A percentile compares a stretch with the other conserved stretches of the same genome.
Evolutionary conservation across 1,284 basidiomycete species (phyloP).

Genomic region (Moniliella sp.): DNA sequence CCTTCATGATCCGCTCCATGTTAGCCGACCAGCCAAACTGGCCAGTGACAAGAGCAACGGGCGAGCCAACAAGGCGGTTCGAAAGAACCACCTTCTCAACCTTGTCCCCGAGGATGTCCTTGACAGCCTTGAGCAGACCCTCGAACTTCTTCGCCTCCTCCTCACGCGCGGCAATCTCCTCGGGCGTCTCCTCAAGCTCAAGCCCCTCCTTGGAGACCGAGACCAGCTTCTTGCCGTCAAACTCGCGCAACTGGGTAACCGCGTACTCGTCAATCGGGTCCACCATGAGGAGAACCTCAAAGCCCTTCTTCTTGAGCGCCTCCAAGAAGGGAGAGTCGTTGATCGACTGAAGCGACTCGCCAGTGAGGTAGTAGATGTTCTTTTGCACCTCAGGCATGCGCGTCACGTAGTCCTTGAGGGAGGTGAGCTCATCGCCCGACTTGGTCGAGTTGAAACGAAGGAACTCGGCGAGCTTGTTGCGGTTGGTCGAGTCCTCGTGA

Average conservation of each 20-base stretch:
- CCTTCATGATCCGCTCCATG: conserved; percentile 99
- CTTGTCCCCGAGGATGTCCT: conserved; percentile 95
- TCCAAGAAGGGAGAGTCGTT: conserved; percentile 96
- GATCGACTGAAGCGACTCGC: conserved; percentile 77
- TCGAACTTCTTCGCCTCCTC: conserved; percentile 63
- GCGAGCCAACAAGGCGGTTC: conserved; percentile 46
- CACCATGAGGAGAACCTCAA: conserved; percentile 81
- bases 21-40: conserved; percentile 99
- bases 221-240: conserved; percentile 89
- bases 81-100: conserved; percentile 98
- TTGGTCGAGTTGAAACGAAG: conserved; percentile 96
- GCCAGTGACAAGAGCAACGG: conserved; percentile 51
- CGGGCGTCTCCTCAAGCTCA: conserved; percentile 96
- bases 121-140: conserved; percentile 79
- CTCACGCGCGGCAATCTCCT: conserved; percentile 93
- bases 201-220: conserved; percentile 98
- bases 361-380: conserved; percentile 87
- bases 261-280: conserved; percentile 48
- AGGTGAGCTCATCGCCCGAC: conserved; percentile 70
- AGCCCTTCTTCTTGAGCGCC: conserved; percentile 98
- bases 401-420: conserved; percentile 98
- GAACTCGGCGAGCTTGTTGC: conserved; percentile 97
- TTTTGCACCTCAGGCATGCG: conserved; percentile 98
- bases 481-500: conserved; percentile 96
- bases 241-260: conserved; percentile 92